These are phyloP conservation scores for Turritis glabra DNA, from an alignment of 345 rosid genomes.

Conservation along the genomic window DNA sequence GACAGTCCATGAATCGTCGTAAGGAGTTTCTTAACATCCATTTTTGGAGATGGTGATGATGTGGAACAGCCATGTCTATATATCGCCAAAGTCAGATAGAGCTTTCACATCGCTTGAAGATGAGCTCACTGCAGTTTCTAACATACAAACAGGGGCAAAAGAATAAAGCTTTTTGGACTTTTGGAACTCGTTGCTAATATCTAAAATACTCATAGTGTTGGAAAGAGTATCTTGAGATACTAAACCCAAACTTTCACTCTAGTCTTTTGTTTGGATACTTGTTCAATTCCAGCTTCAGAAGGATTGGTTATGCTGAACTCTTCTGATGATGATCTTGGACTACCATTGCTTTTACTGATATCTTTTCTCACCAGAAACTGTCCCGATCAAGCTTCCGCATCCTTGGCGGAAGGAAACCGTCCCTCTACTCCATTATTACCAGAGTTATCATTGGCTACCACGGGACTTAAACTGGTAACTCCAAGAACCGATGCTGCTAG, in stretches of 20 bases:
- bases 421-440: no score
- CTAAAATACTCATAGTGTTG: conserved; percentile 4
- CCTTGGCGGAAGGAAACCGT: no score
- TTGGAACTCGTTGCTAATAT: conserved; percentile 4
- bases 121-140: background rate
- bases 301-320: background rate
- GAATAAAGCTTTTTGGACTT: conserved; percentile 18
- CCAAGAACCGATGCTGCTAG: no score
- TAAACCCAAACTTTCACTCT: conserved; percentile 19
- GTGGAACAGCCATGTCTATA: background rate
- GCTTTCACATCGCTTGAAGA: background rate
- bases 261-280: background rate
- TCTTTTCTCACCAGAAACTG: no score
- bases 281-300: conserved; percentile 1
- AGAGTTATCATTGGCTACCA: no score
- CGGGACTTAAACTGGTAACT: no score
- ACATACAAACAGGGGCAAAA: conserved; percentile 21
- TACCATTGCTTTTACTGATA: no score
- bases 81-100: conserved; percentile 6
- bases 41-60: conserved; percentile 23
- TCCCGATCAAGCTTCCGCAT: no score
- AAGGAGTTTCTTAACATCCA: conserved; percentile 45
- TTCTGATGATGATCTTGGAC: no score
- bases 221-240: conserved; percentile 16
- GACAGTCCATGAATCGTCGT: conserved; percentile 49